Evolutionary conservation across 495 filamentous ascomycete species (phyloP).

Genomic region (Massariosphaeria phaeospora): DNA sequence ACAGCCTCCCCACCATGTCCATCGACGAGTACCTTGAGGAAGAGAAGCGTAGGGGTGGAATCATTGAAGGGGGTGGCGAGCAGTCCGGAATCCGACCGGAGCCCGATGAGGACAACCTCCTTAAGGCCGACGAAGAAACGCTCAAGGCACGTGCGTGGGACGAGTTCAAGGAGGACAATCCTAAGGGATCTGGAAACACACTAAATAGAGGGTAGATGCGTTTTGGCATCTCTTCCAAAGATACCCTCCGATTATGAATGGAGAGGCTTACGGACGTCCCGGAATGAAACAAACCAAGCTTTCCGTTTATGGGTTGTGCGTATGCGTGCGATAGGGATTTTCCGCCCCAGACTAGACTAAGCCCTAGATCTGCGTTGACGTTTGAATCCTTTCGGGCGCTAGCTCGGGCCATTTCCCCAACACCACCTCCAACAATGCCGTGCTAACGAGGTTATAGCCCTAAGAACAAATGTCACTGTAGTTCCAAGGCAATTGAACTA

Average conservation of each 20-base stretch:
- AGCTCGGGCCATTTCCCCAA: slow-evolving; percentile 33
- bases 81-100: slow-evolving; percentile 64
- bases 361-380: too few relatives aligned
- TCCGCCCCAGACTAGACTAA: too few relatives aligned
- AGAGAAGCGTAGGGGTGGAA: slow-evolving; percentile 77
- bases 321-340: too few relatives aligned
- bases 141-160: slow-evolving; percentile 95
- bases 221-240: not conserved
- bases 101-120: slow-evolving; percentile 81
- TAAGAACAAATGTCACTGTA: not conserved
- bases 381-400: slow-evolving; percentile 14
- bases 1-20: slow-evolving; percentile 93
- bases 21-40: slow-evolving; percentile 98
- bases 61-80: slow-evolving; percentile 86
- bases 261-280: too few relatives aligned
- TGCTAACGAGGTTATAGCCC: slow-evolving; percentile 28
- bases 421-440: slow-evolving; percentile 19
- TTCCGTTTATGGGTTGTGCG: too few relatives aligned
- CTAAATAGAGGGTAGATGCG: slow-evolving; percentile 40
- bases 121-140: slow-evolving; percentile 80
- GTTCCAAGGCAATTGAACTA: not conserved
- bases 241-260: too few relatives aligned
- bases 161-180: slow-evolving; percentile 87
- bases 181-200: slow-evolving; percentile 51
- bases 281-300: too few relatives aligned